phyloP scores from a whole-genome alignment of 2,329 filamentous ascomycete genomes.

The Lasiodiplodia sp. region DNA sequence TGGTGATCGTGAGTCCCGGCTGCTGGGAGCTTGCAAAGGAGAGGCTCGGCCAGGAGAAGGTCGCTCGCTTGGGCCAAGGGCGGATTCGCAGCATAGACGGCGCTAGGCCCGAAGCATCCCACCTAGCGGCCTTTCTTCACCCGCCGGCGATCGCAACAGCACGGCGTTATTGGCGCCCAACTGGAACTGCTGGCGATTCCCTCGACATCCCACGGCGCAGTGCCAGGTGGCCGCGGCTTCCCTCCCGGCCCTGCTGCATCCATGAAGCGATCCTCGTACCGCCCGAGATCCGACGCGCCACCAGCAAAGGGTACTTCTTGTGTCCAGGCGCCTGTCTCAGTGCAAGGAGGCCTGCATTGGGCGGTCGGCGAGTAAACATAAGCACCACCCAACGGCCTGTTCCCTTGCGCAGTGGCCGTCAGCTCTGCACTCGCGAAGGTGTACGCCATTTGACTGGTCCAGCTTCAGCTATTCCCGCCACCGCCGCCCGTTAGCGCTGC shows the following conservation, averaged over 20 bases:
- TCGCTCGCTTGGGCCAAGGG: conserved; percentile 7
- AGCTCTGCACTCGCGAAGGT: neutral
- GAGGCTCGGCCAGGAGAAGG: conserved; percentile 4
- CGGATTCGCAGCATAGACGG: neutral
- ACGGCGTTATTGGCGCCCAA: conserved; percentile 15
- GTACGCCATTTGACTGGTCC: neutral
- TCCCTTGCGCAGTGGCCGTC: neutral
- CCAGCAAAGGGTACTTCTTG: conserved; percentile 27
- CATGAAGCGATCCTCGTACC: conserved; percentile 14
- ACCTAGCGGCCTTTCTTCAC: conserved; percentile 6
- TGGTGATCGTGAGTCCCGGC: conserved; percentile 23
- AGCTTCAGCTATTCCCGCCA: neutral
- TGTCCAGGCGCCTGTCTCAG: conserved; percentile 21
- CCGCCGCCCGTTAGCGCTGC: conserved; percentile 9
- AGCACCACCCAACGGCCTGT: neutral
- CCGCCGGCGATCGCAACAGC: conserved; percentile 16
- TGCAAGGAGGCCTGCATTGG: conserved; percentile 13
- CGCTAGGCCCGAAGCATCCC: conserved; percentile 2
- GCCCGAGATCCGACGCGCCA: conserved; percentile 31
- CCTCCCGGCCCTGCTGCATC: conserved; percentile 21
- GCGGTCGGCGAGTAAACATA: conserved; percentile 6
- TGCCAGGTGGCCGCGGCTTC: conserved; percentile 6
- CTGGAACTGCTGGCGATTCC: conserved; percentile 18
- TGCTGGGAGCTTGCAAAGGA: conserved; percentile 22
- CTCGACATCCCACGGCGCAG: conserved; percentile 10